phyloP scores from a whole-genome alignment of 352 stramenopile species.

The Elongisporangium prolatum region DNA sequence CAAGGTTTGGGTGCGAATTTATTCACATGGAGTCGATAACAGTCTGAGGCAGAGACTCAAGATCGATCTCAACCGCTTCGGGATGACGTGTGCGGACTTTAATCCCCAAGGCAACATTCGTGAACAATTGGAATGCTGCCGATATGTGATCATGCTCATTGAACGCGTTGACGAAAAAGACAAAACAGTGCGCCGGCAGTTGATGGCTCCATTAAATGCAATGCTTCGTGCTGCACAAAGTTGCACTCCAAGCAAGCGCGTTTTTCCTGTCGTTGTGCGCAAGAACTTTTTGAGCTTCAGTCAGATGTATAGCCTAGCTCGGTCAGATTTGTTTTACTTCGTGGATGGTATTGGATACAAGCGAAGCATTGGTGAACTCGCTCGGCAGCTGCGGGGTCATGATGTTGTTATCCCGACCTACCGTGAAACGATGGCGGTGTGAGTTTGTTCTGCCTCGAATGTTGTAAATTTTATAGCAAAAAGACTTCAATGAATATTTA shows the following conservation, averaged over 20 bases:
- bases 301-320: constrained; percentile 68
- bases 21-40: constrained; percentile 8
- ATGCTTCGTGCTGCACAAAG: constrained; percentile 32
- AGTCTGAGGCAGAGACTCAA: constrained; percentile 7
- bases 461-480: no score
- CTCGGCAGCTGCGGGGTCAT: no score
- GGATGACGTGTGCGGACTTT: constrained; percentile 5
- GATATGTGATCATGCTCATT: constrained; percentile 31
- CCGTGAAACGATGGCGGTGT: no score
- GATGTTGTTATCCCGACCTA: no score
- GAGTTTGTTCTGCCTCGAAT: no score
- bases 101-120: constrained; percentile 5
- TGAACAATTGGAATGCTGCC: constrained; percentile 9
- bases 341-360: constrained; percentile 35
- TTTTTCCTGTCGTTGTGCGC: constrained; percentile 54
- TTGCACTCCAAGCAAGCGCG: constrained; percentile 19
- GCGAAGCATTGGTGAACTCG: constrained; percentile 32
- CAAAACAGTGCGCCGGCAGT: constrained; percentile 26
- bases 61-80: constrained; percentile 11
- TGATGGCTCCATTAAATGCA: constrained; percentile 27
- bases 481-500: no score
- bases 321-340: constrained; percentile 68
- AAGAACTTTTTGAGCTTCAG: constrained; percentile 63
- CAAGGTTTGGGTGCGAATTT: constrained; percentile 6
- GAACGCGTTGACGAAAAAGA: constrained; percentile 24